Evolutionary conservation across 2,329 filamentous ascomycete genomes (phyloP).

Genomic region (Colletotrichum costaricense): DNA sequence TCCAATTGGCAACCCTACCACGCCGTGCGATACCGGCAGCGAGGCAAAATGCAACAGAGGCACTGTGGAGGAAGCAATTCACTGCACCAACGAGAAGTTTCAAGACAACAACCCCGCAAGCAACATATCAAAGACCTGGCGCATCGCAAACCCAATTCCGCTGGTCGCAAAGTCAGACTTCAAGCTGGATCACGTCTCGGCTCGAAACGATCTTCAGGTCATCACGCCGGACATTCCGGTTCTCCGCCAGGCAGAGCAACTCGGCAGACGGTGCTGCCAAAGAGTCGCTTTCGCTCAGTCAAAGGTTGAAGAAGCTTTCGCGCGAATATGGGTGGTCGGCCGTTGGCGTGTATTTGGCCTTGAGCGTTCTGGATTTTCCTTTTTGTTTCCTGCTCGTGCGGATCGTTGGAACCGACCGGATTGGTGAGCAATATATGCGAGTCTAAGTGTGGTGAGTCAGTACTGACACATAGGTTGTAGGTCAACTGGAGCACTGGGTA

Average conservation of each 20-base stretch:
- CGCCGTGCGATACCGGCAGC: slow-evolving; percentile 21
- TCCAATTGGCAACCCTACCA: slow-evolving; percentile 22
- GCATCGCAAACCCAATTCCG: slow-evolving; percentile 1
- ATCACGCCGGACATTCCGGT: slow-evolving; percentile 33
- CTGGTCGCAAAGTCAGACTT: slow-evolving; percentile 16
- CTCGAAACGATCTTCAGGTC: slow-evolving; percentile 18
- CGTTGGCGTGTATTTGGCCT: slow-evolving; percentile 86
- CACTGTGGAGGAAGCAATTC: slow-evolving; percentile 29
- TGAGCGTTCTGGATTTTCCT: slow-evolving; percentile 91
- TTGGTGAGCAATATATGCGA: slow-evolving; percentile 65
- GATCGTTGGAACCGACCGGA: slow-evolving; percentile 83
- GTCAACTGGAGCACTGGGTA: slow-evolving; percentile 74
- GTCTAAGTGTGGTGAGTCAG: background rate
- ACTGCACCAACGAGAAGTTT: slow-evolving; percentile 10
- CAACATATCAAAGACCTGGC: background rate
- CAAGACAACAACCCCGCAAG: background rate
- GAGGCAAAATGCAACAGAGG: slow-evolving; percentile 25
- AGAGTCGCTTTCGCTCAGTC: slow-evolving; percentile 67
- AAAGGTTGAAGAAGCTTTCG: slow-evolving; percentile 83
- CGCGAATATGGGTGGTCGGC: slow-evolving; percentile 96
- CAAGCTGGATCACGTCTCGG: slow-evolving; percentile 23
- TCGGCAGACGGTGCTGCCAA: slow-evolving; percentile 2
- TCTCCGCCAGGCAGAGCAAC: slow-evolving; percentile 29
- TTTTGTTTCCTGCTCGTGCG: slow-evolving; percentile 93
- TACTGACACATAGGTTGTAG: slow-evolving; percentile 48